phyloP scores from a whole-genome alignment of 108 stramenopile species.

The Fistulifera solaris region DNA sequence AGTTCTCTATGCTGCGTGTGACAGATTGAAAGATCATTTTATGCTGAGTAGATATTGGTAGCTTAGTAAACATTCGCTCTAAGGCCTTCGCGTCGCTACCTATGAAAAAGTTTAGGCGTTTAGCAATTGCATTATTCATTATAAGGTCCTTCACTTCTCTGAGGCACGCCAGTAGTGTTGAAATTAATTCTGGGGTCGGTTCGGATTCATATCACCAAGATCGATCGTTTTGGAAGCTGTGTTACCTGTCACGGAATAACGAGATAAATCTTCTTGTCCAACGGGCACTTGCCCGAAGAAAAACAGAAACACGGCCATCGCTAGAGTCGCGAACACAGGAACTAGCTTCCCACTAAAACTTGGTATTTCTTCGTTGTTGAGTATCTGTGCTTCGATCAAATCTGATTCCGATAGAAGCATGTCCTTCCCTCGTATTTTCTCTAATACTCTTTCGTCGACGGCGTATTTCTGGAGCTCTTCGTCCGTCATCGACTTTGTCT shows the following conservation, averaged over 20 bases:
- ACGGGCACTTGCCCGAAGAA: slow-evolving; percentile 8
- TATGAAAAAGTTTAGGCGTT: no score
- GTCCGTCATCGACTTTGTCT: background rate
- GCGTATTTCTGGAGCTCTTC: background rate
- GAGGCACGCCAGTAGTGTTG: no score
- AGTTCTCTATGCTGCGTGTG: no score
- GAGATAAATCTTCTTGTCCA: slow-evolving; percentile 9
- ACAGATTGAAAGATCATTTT: no score
- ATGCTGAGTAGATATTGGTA: no score
- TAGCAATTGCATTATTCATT: no score
- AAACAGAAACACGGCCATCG: slow-evolving; percentile 4
- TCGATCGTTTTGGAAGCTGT: slow-evolving; percentile 1
- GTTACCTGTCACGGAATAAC: slow-evolving; percentile 1
- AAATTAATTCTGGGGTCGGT: background rate
- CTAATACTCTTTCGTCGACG: background rate
- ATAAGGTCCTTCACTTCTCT: no score
- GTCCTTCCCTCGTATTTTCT: slow-evolving; percentile 1
- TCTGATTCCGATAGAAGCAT: slow-evolving; percentile 5
- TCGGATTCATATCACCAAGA: slow-evolving; percentile 8
- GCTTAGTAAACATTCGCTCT: no score
- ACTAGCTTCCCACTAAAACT: background rate
- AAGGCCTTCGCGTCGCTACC: no score
- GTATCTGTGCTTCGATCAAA: slow-evolving; percentile 9
- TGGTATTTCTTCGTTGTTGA: background rate
- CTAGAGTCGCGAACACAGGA: background rate